Base-by-base conservation (phyloP, 305 asterid species). In the Nicotiana rustica region DNA sequence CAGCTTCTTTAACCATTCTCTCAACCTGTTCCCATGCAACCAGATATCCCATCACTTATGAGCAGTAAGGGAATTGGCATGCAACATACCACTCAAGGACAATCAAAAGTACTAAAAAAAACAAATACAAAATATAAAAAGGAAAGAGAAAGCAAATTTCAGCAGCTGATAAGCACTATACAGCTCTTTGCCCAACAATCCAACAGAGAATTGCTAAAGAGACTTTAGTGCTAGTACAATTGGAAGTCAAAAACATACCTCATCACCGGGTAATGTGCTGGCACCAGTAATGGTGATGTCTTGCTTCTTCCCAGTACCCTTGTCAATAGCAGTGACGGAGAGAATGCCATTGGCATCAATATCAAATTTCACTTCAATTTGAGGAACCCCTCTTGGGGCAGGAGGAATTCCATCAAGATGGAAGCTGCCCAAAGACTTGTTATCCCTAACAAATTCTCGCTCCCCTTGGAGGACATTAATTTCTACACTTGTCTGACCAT, bases 331-430 rank as follows among this genome's bases (percentile, higher is more conserved):
- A 80, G 97, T 69, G 31, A 95, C 99, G 5, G 99, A 95, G 49
- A 95, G 97, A 85, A 95, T 95, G 7, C 99, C 99, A 84, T 94
- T 95, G 44, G 99, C 98, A 87, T 95, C 99, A 83, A 95, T 95
- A 83, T 95, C 99, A 62, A 95, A 95, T 82, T 95, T 95, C 81
- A 95, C 99, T 91, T 95, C 99, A 79, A 95, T 88, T 85, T 95
- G 99, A 69, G 99, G 99, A 80, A 95, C 99, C 25, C 99, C 99
- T 64, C 99, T 94, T 38, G 99, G 99, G 66, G 99, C 97, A 18
- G 99, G 99, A 9, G 99, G 99, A 25, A 95, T 95, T 41, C 99
- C 99, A 85, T 95, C 98, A 13, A 95, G 92, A 25, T 98, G 97
- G 95, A 95, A 95, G 92, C 99, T 95, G 17, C 99, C 99, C 60